A percentile compares a stretch with the other conserved stretches of the same genome.
Conservation (phyloP, 129 eudicot species). For the Chrysanthemum lavandulifolium region DNA sequence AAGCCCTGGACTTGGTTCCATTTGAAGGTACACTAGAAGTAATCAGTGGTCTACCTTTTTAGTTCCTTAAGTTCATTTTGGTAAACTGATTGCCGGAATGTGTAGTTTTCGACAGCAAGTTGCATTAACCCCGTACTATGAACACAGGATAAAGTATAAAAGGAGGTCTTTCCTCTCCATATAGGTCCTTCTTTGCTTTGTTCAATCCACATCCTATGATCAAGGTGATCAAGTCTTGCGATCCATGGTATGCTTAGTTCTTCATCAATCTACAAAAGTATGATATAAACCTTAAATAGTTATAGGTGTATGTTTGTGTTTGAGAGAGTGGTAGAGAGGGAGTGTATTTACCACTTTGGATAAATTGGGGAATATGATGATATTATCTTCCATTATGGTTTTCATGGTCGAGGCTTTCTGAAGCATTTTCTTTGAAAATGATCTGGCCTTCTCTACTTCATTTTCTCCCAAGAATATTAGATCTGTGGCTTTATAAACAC, state of each 20-base stretch:
- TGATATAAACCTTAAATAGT: background rate
- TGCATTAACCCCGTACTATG: conserved; percentile 39
- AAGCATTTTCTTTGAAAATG: conserved; percentile 51
- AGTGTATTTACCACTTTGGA: conserved; percentile 35
- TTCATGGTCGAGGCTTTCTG: conserved; percentile 22
- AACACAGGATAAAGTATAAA: conserved; percentile 48
- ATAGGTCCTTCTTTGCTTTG: conserved; percentile 33
- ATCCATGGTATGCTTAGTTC: conserved; percentile 63
- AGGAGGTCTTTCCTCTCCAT: conserved; percentile 50
- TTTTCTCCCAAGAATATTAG: conserved; percentile 46
- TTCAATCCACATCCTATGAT: conserved; percentile 69
- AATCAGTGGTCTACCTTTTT: conserved; percentile 34
- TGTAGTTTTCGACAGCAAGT: conserved; percentile 50
- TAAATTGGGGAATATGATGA: conserved; percentile 32
- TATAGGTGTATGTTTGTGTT: background rate
- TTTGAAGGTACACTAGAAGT: background rate
- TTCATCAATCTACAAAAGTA: conserved; percentile 39
- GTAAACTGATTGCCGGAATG: conserved; percentile 45
- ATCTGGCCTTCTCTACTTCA: conserved; percentile 49
- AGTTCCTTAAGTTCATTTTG: conserved; percentile 51
- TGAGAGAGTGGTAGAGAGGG: background rate
- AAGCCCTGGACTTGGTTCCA: background rate
- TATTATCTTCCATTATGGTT: conserved; percentile 16
- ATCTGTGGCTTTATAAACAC: conserved; percentile 59
- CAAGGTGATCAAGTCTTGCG: conserved; percentile 65